Evolutionary conservation across 192 early-diverging fungal species (phyloP).

Genomic region (Umbelopsis vinacea): DNA sequence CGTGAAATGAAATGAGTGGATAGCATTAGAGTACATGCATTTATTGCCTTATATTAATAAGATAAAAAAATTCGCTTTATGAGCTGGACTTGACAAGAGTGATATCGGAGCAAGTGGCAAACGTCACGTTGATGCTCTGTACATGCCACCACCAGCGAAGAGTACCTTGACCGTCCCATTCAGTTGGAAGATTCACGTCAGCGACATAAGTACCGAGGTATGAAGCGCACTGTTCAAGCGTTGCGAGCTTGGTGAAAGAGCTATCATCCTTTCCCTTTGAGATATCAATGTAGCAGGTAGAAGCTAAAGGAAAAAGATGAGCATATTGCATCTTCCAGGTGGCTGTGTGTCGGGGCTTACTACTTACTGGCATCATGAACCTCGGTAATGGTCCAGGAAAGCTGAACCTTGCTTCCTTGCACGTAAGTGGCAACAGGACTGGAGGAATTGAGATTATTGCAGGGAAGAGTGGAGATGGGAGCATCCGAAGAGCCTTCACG

Average conservation of each 20-base stretch:
- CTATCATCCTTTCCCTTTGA: background rate
- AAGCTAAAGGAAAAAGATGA: background rate
- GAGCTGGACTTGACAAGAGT: background rate
- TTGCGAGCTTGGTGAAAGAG: constrained; percentile 4
- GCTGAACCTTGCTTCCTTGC: background rate
- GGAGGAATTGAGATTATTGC: background rate
- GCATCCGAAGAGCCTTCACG: constrained; percentile 22
- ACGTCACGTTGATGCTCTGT: constrained; percentile 21
- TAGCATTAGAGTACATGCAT: no score
- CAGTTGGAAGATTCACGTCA: background rate
- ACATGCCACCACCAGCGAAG: constrained; percentile 26
- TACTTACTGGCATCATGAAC: constrained; percentile 15
- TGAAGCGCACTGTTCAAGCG: constrained; percentile 10
- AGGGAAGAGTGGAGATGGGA: constrained; percentile 9
- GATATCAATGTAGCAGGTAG: constrained; percentile 23
- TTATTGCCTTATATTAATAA: background rate
- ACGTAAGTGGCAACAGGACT: constrained; percentile 1
- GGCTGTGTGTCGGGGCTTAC: background rate
- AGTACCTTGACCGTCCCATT: background rate
- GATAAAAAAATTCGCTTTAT: background rate
- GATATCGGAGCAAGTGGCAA: constrained; percentile 21
- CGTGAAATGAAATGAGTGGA: no score
- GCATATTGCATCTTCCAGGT: background rate
- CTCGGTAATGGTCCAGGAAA: constrained; percentile 5
- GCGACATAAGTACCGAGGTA: constrained; percentile 21